A percentile compares a stretch with the other conserved stretches of the same genome.
phyloP scores from a whole-genome alignment of 495 filamentous ascomycete genomes.

The Staphylotrichum tortipilum region DNA sequence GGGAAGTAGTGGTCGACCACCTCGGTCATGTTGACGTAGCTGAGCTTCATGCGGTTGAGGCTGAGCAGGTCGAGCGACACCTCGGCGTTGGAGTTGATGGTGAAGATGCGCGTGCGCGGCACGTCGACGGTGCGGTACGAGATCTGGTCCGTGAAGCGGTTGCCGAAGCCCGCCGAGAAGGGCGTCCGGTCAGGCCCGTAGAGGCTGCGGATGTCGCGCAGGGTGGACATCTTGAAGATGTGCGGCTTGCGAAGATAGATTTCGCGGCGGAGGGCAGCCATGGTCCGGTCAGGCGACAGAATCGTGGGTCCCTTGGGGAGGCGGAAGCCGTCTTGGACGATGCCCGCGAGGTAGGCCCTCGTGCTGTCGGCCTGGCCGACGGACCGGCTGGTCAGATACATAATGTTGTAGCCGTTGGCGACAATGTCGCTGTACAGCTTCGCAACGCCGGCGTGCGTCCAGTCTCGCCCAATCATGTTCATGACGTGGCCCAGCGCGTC shows the following conservation, averaged over 20 bases:
- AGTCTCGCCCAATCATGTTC: slow-evolving; percentile 96
- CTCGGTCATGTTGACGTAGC: slow-evolving; percentile 93
- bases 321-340: slow-evolving; percentile 77
- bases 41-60: slow-evolving; percentile 91
- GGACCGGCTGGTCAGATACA: slow-evolving; percentile 91
- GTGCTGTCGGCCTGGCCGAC: slow-evolving; percentile 92
- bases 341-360: slow-evolving; percentile 79
- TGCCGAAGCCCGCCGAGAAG: slow-evolving; percentile 96
- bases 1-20: slow-evolving; percentile 97
- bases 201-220: slow-evolving; percentile 84
- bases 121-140: slow-evolving; percentile 96
- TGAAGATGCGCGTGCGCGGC: slow-evolving; percentile 88
- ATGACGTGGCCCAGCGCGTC: slow-evolving; percentile 96
- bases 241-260: slow-evolving; percentile 95
- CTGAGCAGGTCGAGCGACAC: slow-evolving; percentile 86
- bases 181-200: slow-evolving; percentile 73
- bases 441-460: slow-evolving; percentile 93
- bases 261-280: slow-evolving; percentile 88
- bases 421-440: slow-evolving; percentile 96
- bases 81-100: slow-evolving; percentile 97
- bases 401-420: slow-evolving; percentile 94
- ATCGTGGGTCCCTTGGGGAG: slow-evolving; percentile 89
- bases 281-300: slow-evolving; percentile 87
- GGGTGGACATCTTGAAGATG: slow-evolving; percentile 98
- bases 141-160: slow-evolving; percentile 90